Evolutionary conservation across 164 flowering plant species (phyloP).

Genomic region (Paratinospora sagittata): DNA sequence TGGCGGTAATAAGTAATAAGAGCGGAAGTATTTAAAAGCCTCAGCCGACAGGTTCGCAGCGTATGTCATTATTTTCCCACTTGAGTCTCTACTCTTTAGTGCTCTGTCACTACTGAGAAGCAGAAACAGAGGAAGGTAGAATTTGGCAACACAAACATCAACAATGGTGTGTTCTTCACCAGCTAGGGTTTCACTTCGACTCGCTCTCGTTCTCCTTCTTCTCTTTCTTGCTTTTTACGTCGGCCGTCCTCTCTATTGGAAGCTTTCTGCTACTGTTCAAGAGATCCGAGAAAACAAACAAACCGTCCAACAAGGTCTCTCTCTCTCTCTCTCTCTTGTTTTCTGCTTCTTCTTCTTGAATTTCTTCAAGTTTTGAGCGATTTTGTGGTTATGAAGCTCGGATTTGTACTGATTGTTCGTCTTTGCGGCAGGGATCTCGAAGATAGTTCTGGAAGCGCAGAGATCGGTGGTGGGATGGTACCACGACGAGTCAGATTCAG

Average conservation of each 20-base stretch:
- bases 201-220: conserved; percentile 22
- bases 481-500: conserved; percentile 61
- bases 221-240: conserved; percentile 50
- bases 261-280: conserved; percentile 74
- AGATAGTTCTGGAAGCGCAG: conserved; percentile 61
- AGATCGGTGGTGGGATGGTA: conserved; percentile 69
- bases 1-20: too few relatives aligned
- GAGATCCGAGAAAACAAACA: conserved; percentile 67
- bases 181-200: conserved; percentile 42
- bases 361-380: too few relatives aligned
- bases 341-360: too few relatives aligned
- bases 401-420: too few relatives aligned
- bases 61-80: neutral
- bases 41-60: neutral
- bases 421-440: conserved; percentile 45
- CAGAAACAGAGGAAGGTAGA: too few relatives aligned
- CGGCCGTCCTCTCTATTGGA: conserved; percentile 93
- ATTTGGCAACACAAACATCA: neutral
- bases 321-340: conserved; percentile 7
- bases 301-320: conserved; percentile 59
- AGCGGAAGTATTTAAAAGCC: neutral
- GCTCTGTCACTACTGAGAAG: too few relatives aligned
- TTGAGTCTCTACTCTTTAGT: too few relatives aligned
- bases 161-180: conserved; percentile 44
- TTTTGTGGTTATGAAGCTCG: too few relatives aligned